phyloP scores from a whole-genome alignment of 2,329 filamentous ascomycete genomes.

The Arthroderma sp. region DNA sequence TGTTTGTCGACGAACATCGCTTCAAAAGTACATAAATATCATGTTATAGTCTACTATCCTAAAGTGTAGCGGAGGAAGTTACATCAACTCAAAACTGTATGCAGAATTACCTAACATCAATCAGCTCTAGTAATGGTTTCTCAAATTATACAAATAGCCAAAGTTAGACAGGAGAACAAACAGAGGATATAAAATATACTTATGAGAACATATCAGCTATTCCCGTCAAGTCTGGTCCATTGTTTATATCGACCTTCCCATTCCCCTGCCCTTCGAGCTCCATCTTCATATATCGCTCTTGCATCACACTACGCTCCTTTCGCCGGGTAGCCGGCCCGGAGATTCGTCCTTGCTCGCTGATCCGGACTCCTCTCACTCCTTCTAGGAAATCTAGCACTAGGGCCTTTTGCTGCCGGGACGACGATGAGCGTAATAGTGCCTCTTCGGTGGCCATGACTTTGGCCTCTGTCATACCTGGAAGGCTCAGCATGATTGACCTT shows the following conservation, averaged over 20 bases:
- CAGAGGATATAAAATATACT: too few species aligned
- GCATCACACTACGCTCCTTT: slow-evolving; percentile 30
- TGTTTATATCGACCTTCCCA: slow-evolving; percentile 30
- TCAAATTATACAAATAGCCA: too few species aligned
- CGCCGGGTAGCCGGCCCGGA: slow-evolving; percentile 29
- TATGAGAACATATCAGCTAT: slow-evolving; percentile 41
- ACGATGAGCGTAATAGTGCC: slow-evolving; percentile 42
- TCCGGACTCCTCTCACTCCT: slow-evolving; percentile 75
- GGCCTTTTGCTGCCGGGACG: slow-evolving; percentile 62
- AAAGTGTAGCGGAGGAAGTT: too few species aligned
- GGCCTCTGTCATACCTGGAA: slow-evolving; percentile 60
- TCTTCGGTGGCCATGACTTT: slow-evolving; percentile 54
- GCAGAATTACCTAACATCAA: too few species aligned
- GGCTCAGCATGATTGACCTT: slow-evolving; percentile 57
- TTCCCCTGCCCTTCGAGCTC: slow-evolving; percentile 31
- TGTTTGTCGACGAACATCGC: too few species aligned
- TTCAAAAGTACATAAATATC: too few species aligned
- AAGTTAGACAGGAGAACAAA: too few species aligned
- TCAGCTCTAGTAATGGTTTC: too few species aligned
- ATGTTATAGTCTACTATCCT: too few species aligned
- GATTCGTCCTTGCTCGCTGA: slow-evolving; percentile 86
- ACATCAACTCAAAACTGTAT: too few species aligned
- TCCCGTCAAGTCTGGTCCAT: slow-evolving; percentile 38
- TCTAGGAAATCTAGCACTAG: slow-evolving; percentile 74
- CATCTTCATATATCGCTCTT: slow-evolving; percentile 31